phyloP scores from a whole-genome alignment of 1,284 basidiomycete genomes.

The Heterobasidion occidentale region DNA sequence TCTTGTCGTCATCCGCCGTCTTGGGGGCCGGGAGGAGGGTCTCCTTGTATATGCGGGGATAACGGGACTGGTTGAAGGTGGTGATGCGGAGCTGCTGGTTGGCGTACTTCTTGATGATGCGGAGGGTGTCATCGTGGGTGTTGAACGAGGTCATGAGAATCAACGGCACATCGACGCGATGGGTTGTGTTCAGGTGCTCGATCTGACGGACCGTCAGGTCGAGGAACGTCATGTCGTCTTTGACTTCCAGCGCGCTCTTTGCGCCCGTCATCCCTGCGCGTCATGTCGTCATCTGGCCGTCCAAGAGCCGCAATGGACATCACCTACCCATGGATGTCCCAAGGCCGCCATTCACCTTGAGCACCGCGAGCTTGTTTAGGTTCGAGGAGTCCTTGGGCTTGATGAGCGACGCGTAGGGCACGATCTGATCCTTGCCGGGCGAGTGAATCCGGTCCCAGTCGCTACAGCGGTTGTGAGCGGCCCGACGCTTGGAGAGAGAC shows the following conservation, averaged over 20 bases:
- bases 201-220: slow-evolving; percentile 95
- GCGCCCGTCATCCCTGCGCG: slow-evolving; percentile 81
- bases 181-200: slow-evolving; percentile 73
- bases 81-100: slow-evolving; percentile 96
- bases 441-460: slow-evolving; percentile 98
- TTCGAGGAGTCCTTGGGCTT: slow-evolving; percentile 56
- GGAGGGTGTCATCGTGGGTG: slow-evolving; percentile 93
- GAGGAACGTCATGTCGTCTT: slow-evolving; percentile 97
- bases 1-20: slow-evolving; percentile 86
- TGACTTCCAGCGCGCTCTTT: slow-evolving; percentile 84
- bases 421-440: slow-evolving; percentile 88
- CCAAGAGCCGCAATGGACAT: not conserved
- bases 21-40: slow-evolving; percentile 86
- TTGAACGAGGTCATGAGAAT: slow-evolving; percentile 99
- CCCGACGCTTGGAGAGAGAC: slow-evolving; percentile 6
- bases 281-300: not conserved
- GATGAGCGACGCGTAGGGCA: slow-evolving; percentile 77
- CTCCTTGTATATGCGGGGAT: slow-evolving; percentile 97
- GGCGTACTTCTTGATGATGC: slow-evolving; percentile 99
- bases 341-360: slow-evolving; percentile 99
- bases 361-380: slow-evolving; percentile 93
- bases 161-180: slow-evolving; percentile 79
- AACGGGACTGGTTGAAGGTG: slow-evolving; percentile 97
- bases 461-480: slow-evolving; percentile 31
- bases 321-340: slow-evolving; percentile 87